Evolutionary conservation across 2,329 filamentous ascomycete genomes (phyloP).

Genomic region (Fusarium sp.): DNA sequence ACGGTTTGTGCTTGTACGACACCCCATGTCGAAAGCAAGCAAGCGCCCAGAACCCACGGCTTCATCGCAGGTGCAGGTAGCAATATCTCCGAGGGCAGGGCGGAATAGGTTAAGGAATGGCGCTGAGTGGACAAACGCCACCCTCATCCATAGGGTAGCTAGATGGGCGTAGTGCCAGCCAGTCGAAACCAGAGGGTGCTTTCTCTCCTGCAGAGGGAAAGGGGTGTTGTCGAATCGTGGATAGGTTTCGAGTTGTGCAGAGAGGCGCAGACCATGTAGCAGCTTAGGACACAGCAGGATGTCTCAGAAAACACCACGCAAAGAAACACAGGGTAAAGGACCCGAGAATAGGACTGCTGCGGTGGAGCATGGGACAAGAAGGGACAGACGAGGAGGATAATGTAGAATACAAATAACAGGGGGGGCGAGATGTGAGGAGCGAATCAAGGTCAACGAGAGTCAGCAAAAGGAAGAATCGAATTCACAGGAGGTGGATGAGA

Average conservation of each 20-base stretch:
- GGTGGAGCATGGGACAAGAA: slow-evolving; percentile 40
- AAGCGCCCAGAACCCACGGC: slow-evolving; percentile 32
- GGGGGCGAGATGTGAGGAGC: slow-evolving; percentile 17
- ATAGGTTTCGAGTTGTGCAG: slow-evolving; percentile 8
- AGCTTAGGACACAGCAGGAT: slow-evolving; percentile 31
- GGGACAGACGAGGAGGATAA: slow-evolving; percentile 23
- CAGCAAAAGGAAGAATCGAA: slow-evolving; percentile 10
- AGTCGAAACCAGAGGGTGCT: slow-evolving; percentile 11
- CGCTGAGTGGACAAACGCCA: slow-evolving; percentile 35
- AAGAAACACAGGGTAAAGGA: slow-evolving; percentile 34
- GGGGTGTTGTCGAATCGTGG: neutral
- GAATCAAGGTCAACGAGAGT: slow-evolving; percentile 30
- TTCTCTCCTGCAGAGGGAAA: neutral
- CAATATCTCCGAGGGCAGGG: neutral
- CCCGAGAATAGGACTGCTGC: slow-evolving; percentile 25
- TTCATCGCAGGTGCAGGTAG: slow-evolving; percentile 39
- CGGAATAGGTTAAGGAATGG: slow-evolving; percentile 32
- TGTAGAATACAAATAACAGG: slow-evolving; percentile 32
- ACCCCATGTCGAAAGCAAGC: slow-evolving; percentile 39
- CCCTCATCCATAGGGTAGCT: slow-evolving; percentile 40
- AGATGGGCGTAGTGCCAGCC: slow-evolving; percentile 22
- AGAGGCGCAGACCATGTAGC: slow-evolving; percentile 19
- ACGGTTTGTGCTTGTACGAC: slow-evolving; percentile 52
- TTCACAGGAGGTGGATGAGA: slow-evolving; percentile 36
- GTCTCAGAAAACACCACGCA: slow-evolving; percentile 36